Conservation (phyloP, 176 grass and related monocot genomes). For the Aegilops bicornis region DNA sequence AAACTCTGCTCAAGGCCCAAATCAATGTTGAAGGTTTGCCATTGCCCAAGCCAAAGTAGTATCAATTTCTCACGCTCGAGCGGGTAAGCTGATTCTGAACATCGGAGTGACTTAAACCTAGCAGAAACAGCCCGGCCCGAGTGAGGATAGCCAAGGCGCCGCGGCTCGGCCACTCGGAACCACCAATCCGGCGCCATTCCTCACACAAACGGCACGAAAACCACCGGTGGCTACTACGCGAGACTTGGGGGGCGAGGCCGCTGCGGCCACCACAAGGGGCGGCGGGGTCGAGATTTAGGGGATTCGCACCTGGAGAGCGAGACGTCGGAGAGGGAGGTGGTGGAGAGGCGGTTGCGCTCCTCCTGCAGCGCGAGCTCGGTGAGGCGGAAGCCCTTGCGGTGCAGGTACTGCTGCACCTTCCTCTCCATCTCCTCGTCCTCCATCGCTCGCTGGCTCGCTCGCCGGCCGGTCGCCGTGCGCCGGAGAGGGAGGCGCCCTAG, state of each 20-base stretch:
- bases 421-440: conserved; percentile 96
- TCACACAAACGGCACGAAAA: neutral
- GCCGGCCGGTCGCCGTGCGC: neutral
- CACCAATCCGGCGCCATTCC: neutral
- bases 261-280: neutral
- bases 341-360: conserved; percentile 83
- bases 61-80: neutral
- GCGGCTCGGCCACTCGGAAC: neutral
- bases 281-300: neutral
- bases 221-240: neutral
- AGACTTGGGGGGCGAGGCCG: neutral
- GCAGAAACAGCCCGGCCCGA: neutral
- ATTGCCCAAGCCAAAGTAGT: neutral
- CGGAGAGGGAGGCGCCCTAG: neutral
- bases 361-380: conserved; percentile 83
- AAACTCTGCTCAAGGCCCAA: neutral
- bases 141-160: neutral
- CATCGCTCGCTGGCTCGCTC: conserved; percentile 35
- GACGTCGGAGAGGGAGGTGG: conserved; percentile 54
- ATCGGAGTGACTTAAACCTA: neutral
- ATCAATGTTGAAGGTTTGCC: neutral
- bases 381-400: conserved; percentile 85
- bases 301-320: conserved; percentile 47
- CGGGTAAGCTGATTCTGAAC: conserved; percentile 8
- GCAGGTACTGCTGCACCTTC: conserved; percentile 84